A percentile compares a stretch with the other conserved stretches of the same genome.
Conservation (phyloP, 139 green algal genomes). For the Tetraselmis striata region DNA sequence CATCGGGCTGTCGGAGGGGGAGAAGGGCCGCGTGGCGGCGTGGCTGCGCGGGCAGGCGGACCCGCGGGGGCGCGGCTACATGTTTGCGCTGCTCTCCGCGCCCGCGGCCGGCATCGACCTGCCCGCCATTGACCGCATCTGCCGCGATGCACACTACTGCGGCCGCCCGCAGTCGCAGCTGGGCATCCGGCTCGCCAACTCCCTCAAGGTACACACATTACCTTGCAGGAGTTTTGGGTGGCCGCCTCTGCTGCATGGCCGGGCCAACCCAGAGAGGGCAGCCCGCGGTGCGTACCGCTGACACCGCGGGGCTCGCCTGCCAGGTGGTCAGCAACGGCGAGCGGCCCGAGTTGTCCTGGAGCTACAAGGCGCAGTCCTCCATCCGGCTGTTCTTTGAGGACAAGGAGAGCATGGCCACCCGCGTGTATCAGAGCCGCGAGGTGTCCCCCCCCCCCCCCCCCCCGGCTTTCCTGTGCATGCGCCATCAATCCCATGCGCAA, state of each 20-base stretch:
- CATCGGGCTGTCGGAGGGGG: neutral
- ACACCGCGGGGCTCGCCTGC: neutral
- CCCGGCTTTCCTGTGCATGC: no score
- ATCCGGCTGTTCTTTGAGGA: neutral
- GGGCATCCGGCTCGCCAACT: neutral
- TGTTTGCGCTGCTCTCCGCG: neutral
- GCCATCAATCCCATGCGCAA: no score
- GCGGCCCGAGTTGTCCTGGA: neutral
- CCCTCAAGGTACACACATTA: neutral
- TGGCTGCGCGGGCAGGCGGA: neutral
- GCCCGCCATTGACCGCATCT: neutral
- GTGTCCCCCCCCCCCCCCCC: neutral
- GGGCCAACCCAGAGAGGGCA: no score
- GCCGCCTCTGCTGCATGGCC: no score
- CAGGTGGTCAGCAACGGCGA: neutral
- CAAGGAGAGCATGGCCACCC: neutral
- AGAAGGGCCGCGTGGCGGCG: neutral
- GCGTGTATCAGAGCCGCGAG: neutral
- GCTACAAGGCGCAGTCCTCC: neutral
- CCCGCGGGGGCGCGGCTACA: neutral
- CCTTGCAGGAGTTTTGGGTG: no score
- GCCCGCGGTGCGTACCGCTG: neutral
- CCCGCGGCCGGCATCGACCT: neutral
- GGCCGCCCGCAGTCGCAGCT: neutral
- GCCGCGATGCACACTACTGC: neutral